Evolutionary conservation across 177 flowering plant species (phyloP).

Genomic region (Telopea speciosissima): DNA sequence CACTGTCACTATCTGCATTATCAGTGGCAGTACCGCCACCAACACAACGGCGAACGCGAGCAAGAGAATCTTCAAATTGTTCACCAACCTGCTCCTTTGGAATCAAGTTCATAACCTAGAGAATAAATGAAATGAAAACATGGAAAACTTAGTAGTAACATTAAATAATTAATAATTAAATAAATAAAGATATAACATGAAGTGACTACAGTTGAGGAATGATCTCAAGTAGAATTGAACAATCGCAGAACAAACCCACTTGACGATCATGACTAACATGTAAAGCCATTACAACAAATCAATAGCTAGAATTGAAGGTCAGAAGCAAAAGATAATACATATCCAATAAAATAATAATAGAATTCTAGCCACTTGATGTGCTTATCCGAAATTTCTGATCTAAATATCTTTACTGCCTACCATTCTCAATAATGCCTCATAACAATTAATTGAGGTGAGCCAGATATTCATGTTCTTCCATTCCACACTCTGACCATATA

Average conservation of each 20-base stretch:
- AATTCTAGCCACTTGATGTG: neutral
- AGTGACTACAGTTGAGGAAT: neutral
- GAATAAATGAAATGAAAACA: neutral
- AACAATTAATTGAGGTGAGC: too few relatives aligned
- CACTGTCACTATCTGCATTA: conserved; percentile 93
- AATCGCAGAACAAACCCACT: neutral
- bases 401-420: too few relatives aligned
- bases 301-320: too few relatives aligned
- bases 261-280: neutral
- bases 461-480: too few relatives aligned
- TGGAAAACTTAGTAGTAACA: neutral
- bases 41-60: conserved; percentile 84
- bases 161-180: too few relatives aligned
- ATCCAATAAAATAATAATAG: neutral
- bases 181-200: neutral
- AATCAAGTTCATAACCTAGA: conserved; percentile 63
- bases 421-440: too few relatives aligned
- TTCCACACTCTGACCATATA: neutral
- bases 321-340: too few relatives aligned
- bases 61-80: conserved; percentile 80
- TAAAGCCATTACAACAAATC: neutral
- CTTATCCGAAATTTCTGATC: neutral
- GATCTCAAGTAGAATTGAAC: neutral
- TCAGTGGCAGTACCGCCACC: conserved; percentile 77
- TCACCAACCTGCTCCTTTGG: conserved; percentile 83